Evolutionary conservation across 371 early-diverging fungal species (phyloP).

Genomic region (Circinella minor): DNA sequence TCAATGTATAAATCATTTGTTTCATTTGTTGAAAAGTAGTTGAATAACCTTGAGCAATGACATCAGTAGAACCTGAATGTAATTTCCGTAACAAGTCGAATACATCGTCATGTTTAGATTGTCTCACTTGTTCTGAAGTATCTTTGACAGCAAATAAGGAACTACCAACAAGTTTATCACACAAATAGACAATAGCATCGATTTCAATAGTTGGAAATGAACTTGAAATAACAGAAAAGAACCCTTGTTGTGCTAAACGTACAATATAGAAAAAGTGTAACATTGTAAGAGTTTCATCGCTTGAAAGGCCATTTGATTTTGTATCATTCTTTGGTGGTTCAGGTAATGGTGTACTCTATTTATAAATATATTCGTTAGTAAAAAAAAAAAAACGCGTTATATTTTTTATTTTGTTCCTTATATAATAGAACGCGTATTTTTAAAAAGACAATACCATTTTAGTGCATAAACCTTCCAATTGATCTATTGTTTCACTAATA

Average conservation of each 20-base stretch:
- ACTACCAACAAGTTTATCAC: conserved; percentile 42
- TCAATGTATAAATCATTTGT: conserved; percentile 29
- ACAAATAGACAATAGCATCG: conserved; percentile 27
- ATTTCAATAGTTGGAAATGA: conserved; percentile 18
- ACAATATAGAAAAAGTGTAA: conserved; percentile 45
- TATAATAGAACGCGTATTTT: too few species aligned
- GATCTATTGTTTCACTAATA: neutral
- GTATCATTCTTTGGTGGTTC: neutral
- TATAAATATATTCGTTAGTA: neutral
- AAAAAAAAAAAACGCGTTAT: neutral
- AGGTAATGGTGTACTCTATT: neutral
- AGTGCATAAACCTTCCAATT: conserved; percentile 11
- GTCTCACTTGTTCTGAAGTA: conserved; percentile 12
- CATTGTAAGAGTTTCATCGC: conserved; percentile 27
- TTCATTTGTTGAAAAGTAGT: conserved; percentile 36
- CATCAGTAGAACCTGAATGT: conserved; percentile 25
- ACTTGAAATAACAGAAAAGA: conserved; percentile 29
- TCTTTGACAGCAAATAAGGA: conserved; percentile 33
- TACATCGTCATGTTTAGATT: conserved; percentile 20
- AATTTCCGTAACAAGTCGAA: conserved; percentile 31
- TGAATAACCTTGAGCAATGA: conserved; percentile 16
- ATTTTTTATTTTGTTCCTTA: too few species aligned
- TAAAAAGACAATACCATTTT: neutral
- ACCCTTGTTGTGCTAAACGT: conserved; percentile 41
- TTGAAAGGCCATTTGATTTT: conserved; percentile 4